Conservation (phyloP, 2,329 filamentous ascomycete genomes). For the Trichoderma sp. region DNA sequence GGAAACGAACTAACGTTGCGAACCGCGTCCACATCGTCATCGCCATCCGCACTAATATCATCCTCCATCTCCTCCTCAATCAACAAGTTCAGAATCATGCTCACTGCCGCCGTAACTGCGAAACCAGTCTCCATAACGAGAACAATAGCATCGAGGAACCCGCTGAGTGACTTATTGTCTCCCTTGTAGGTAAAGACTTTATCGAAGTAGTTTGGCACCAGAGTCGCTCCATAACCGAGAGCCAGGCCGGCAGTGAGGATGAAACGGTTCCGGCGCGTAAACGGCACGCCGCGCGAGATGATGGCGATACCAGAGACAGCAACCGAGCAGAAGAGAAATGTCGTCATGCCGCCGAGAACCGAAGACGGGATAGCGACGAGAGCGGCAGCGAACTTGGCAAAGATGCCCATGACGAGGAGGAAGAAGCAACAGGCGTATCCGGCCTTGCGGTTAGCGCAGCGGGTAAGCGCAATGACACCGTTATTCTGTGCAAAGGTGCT, state of each 20-base stretch:
- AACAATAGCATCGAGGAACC: conserved; percentile 72
- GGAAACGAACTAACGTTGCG: conserved; percentile 15
- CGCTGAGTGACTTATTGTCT: conserved; percentile 62
- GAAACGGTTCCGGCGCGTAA: conserved; percentile 78
- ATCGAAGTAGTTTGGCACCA: conserved; percentile 65
- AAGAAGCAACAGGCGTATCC: conserved; percentile 77
- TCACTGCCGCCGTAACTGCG: conserved; percentile 69
- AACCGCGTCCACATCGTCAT: conserved; percentile 22
- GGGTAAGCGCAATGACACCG: conserved; percentile 76
- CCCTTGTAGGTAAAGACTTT: conserved; percentile 72
- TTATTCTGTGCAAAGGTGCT: conserved; percentile 82
- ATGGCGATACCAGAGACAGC: conserved; percentile 76
- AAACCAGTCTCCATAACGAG: conserved; percentile 74
- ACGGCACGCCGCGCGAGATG: conserved; percentile 64
- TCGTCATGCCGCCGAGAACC: conserved; percentile 70
- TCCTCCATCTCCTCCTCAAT: conserved; percentile 76
- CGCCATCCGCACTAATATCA: conserved; percentile 25
- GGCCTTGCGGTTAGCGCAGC: conserved; percentile 76
- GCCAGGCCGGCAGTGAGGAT: conserved; percentile 73
- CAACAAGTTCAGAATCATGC: conserved; percentile 69
- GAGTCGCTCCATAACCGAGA: conserved; percentile 68
- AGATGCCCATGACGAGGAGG: conserved; percentile 76
- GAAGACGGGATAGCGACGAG: conserved; percentile 70
- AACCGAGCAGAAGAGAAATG: conserved; percentile 76
- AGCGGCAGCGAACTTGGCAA: conserved; percentile 78